These are phyloP conservation scores for Suaeda aralocaspica DNA, from an alignment of 148 eudicot species.

Conservation along the genomic window DNA sequence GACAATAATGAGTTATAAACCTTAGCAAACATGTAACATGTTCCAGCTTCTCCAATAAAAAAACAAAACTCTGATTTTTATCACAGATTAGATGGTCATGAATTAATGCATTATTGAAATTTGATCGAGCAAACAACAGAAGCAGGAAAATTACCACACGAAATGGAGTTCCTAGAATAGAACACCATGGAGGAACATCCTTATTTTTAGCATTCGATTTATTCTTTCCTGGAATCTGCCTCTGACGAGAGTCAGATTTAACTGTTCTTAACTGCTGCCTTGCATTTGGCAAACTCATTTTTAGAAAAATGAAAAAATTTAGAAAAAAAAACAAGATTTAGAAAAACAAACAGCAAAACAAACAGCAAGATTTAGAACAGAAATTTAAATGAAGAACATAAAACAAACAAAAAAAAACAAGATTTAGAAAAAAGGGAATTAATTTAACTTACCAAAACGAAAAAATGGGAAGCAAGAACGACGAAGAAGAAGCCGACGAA, in stretches of 20 bases:
- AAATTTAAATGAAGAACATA: too few relatives aligned
- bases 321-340: too few relatives aligned
- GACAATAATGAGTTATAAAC: background rate
- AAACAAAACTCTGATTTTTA: background rate
- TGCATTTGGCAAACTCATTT: conserved; percentile 24
- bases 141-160: conserved; percentile 63
- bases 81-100: background rate
- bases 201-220: conserved; percentile 14
- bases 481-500: too few relatives aligned
- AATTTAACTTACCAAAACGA: too few relatives aligned
- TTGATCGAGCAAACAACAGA: background rate
- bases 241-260: conserved; percentile 28
- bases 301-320: too few relatives aligned
- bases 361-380: too few relatives aligned
- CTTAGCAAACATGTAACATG: background rate
- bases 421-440: too few relatives aligned
- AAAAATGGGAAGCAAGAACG: too few relatives aligned
- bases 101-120: background rate
- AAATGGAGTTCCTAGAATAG: conserved; percentile 77
- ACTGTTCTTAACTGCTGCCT: conserved; percentile 30
- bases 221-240: conserved; percentile 18
- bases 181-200: conserved; percentile 55
- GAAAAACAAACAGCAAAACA: too few relatives aligned
- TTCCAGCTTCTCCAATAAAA: background rate
- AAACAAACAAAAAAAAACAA: too few relatives aligned